Base-by-base conservation (phyloP, 371 early-diverging fungal genomes). In the Phascolomyces articulosus region DNA sequence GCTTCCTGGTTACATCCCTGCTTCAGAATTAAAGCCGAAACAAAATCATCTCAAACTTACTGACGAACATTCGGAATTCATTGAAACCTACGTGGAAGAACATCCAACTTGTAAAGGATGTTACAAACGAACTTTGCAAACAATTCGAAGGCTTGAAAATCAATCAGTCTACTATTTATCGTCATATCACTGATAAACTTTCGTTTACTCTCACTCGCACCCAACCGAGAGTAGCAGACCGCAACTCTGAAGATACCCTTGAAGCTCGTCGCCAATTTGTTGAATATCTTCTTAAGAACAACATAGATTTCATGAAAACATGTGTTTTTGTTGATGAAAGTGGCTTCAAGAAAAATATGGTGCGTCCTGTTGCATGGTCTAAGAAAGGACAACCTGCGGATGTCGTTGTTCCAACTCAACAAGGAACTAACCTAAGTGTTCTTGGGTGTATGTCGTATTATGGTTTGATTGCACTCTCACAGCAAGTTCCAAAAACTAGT, bases 161-260 rank as follows among this genome's bases (percentile, higher is more conserved):
- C 44, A 60, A 54, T 29, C 40, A 62, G 7, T 69, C 65, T 13
- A 62, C 58, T 49, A 62, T 68, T 26, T 62, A 66, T 55, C 64
- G 66, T 53, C 68, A 68, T 38, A 61, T 72, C 21, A 64, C 62
- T 49, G 49, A 68, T 16, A 72, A 68, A 38, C 55, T 68, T 0
- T 38, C 65, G 48, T 66, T 72, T 51, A 63, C 66, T 18, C 56
- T 72, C 18, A 65, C 66, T 51, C 66, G 68, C 20, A 66, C 68
- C 55, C 60, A 38, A 65, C 24, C 40, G 68, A 71, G 31, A 64
- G 60, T 48, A 63, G 65, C 23, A 63, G 65, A 53, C 63, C 63
- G 1, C 20, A n/a, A n/a, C n/a, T n/a, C n/a, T n/a, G n/a, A n/a
- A n/a, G n/a, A n/a, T n/a, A n/a, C n/a, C n/a, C n/a, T n/a, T n/a